Percentiles rank a stretch among this genome's conserved stretches.
Evolutionary conservation across 331 rosid genomes (phyloP).

Genomic region (Malus hybrid): DNA sequence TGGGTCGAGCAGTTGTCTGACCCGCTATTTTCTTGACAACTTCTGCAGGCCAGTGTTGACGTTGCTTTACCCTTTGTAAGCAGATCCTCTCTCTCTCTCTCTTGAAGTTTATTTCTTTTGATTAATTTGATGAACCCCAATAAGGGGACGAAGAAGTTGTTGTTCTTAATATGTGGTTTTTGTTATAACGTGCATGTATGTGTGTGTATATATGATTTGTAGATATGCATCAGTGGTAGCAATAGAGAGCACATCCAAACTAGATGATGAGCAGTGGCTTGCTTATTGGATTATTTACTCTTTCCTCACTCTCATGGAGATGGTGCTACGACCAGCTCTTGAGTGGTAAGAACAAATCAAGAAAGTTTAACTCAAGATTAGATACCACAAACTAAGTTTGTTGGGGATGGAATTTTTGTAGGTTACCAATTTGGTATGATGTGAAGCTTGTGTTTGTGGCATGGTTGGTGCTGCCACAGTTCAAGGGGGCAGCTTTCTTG

Average conservation of each 20-base stretch:
- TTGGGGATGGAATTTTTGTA: slow-evolving; percentile 13
- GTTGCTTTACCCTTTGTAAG: slow-evolving; percentile 88
- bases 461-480: slow-evolving; percentile 84
- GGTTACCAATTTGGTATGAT: slow-evolving; percentile 78
- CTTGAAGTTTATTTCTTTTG: background rate
- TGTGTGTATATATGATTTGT: background rate
- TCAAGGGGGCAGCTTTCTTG: slow-evolving; percentile 83
- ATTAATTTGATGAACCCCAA: background rate
- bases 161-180: background rate
- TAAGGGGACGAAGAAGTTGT: background rate
- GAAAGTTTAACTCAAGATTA: no score
- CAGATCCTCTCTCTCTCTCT: background rate
- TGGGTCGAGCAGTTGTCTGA: background rate
- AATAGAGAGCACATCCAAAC: slow-evolving; percentile 56
- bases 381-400: background rate
- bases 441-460: slow-evolving; percentile 64
- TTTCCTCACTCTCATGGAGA: slow-evolving; percentile 71
- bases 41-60: slow-evolving; percentile 56
- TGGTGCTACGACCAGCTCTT: slow-evolving; percentile 52
- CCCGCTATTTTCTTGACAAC: background rate
- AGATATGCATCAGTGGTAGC: slow-evolving; percentile 93
- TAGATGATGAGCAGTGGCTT: slow-evolving; percentile 88
- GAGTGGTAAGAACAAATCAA: slow-evolving; percentile 41
- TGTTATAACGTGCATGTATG: background rate
- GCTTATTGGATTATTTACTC: slow-evolving; percentile 94